Base-by-base conservation (phyloP, 225 moss, liverwort and hornwort species). In the Ulota crispa region DNA sequence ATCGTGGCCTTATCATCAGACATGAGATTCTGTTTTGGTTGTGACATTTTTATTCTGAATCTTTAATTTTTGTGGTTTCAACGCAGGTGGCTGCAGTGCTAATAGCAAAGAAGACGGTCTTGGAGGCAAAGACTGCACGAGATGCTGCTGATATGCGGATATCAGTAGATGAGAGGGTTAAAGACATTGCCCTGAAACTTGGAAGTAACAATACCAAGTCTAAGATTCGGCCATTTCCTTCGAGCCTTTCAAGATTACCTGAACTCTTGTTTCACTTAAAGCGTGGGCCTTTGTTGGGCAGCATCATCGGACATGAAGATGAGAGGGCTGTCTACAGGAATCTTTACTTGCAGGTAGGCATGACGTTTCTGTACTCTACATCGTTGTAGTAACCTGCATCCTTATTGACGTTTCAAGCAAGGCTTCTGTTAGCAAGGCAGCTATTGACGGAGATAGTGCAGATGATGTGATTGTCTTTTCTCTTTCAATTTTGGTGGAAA, bases 241-340 rank as follows among this genome's bases (percentile, higher is more conserved):
- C 91, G 74, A 94, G 93, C 83, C 87, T 99, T 31, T 82, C 96
- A 76, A 92, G 88, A 74, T 80, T 99, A 77, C 96, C 99, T 61
- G 99, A 99, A 83, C 89, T 99, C 65, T 89, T 99, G 63, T 94
- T 96, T 85, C 96, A 99, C 78, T 86, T 99, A 72, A 91, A 81
- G 89, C 93, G 99, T 50, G 96, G 99, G 41, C 99, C 99, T 72
- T 76, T 99, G 73, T 86, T 99, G 66, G 99, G 99, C 56, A 89
- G 91, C 77, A 93, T 99, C 77, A 80, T 99, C 31, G 99, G 99
- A 63, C 99, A 99, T 80, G 99, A 96, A 89, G 99, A 99, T 86
- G 99, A 99, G 85, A 94, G 99, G 86, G 92, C 91, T 37, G 93
- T 99, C 39, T 94, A 96, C 78, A 90, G 94, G 83, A 94, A 89